Evolutionary conservation across 2,329 filamentous ascomycete genomes (phyloP), one percentile per base, ranked within the genome.

Genomic region (Xylariaceae sp.): DNA sequence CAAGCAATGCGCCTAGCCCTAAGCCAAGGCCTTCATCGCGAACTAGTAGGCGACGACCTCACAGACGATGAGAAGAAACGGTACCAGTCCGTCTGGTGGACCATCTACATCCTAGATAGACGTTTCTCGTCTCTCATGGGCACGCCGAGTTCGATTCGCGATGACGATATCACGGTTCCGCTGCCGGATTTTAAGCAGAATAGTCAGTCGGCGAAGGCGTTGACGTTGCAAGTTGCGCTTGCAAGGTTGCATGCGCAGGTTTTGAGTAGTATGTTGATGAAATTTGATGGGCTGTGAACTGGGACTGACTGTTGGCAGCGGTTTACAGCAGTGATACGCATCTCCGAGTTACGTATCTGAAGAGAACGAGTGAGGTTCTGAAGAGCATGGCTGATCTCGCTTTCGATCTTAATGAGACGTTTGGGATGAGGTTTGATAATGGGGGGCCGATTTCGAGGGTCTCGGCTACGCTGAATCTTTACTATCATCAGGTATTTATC

Each of bases 1-100:
- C 51, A 57, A 57, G 56, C 56, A 17, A 53, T 57, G 56, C 51
- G 51, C 4, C 37, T 57, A 51, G 56, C 56, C 11, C 51, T 57
- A 6, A 42, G 42, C 34, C 51, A 57, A 30, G 56, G 56, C 8
- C 37, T 57, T 5, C 56, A 57, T 23, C 56, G 51, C 51, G 50
- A 57, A 10, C 56, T 53, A n/a, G 15, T 57, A 35, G 56, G 51
- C 6, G 51, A 49, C 13, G 17, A 49, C 13, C 42, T 49, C 34
- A 53, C 56, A n/a, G 51, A 53, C 17, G 56, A 57, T 3, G 56
- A 57, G 15, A 53, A 10, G 35, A 4, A 53, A 34, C 50, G 55
- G 17, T n/a, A 53, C 3, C 42, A 53, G 3, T 49, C 49, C 35
- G 42, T 57, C 10, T 57, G 55, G 55, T 57, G 55, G 55, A 53